Conservation (phyloP, 331 rosid genomes). For the Arachis monticola region DNA sequence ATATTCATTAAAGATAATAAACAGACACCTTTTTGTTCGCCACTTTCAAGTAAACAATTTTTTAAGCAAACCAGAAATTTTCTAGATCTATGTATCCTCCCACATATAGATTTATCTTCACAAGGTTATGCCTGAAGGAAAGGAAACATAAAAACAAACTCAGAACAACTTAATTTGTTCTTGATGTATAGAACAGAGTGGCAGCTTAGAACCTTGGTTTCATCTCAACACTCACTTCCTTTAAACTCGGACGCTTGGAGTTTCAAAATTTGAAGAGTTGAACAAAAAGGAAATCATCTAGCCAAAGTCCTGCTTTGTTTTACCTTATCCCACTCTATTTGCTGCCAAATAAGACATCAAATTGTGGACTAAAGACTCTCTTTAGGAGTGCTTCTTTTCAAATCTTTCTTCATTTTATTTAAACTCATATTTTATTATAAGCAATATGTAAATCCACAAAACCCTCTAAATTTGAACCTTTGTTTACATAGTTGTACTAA, state of each 20-base stretch:
- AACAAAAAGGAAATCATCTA: neutral
- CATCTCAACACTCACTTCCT: slow-evolving; percentile 12
- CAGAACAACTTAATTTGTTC: neutral
- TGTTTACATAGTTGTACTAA: neutral
- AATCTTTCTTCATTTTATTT: neutral
- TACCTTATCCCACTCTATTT: slow-evolving; percentile 1
- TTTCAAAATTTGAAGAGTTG: neutral
- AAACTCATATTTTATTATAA: neutral
- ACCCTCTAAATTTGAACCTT: neutral
- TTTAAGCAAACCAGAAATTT: neutral
- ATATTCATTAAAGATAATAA: slow-evolving; percentile 3
- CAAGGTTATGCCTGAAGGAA: neutral
- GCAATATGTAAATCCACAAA: neutral
- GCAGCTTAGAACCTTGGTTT: neutral
- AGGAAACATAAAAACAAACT: neutral
- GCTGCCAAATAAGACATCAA: neutral
- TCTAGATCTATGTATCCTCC: neutral
- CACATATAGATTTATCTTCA: neutral
- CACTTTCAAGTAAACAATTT: neutral
- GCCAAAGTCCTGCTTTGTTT: slow-evolving; percentile 2
- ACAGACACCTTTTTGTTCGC: slow-evolving; percentile 2
- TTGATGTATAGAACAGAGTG: neutral
- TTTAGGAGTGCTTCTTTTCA: neutral
- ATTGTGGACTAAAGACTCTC: neutral
- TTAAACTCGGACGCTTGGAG: neutral